Base-by-base conservation (phyloP, 2,329 filamentous ascomycete genomes). In the Cryphonectria naterciae region DNA sequence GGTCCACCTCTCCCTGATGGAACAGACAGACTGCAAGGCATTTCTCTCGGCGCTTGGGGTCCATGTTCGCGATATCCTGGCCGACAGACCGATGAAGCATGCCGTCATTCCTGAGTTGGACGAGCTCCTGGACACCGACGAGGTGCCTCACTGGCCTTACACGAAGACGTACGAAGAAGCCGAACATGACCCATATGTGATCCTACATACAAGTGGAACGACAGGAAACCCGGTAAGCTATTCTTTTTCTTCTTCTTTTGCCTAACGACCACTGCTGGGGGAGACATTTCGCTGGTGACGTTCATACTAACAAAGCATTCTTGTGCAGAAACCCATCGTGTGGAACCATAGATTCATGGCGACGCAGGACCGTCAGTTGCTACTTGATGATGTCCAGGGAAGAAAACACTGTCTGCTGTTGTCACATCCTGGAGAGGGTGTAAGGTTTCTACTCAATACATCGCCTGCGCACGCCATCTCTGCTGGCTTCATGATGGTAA, bases 141-240 rank as follows among this genome's bases (percentile, higher is more conserved):
- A 67, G 37, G 71, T 71, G 28, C 63, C 73, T 22, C 69, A 66
- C 22, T 76, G 75, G 60, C 74, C 74, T 10, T 76, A 74, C 39
- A 71, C 70, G 22, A 76, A 75, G 69, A 75, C 72, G 1, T 76
- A 67, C 37, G 68, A 74, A 46, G 73, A 75, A n/a, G 73, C 71
- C 15, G 69, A 70, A 35, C 22, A 69, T 13, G 73, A 73, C 37
- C 73, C 74, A 5, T 76, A 75, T 54, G 41, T 74, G 13, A 49
- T 73, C 17, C 69, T 75, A 15, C 75, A 76, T 60, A 74, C 74
- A 17, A 75, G 74, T 52, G 74, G 75, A 32, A 76, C 74, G 13
- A 76, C 75, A 10, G 75, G 74, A 35, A 32, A 62, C 4, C 73
- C 74, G 5, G 75, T 75, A 56, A 74, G 73, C 7, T 13, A 39